Evolutionary conservation across 225 moss, liverwort and hornwort species (phyloP).

Genomic region (Pseudisothecium myosuroides): DNA sequence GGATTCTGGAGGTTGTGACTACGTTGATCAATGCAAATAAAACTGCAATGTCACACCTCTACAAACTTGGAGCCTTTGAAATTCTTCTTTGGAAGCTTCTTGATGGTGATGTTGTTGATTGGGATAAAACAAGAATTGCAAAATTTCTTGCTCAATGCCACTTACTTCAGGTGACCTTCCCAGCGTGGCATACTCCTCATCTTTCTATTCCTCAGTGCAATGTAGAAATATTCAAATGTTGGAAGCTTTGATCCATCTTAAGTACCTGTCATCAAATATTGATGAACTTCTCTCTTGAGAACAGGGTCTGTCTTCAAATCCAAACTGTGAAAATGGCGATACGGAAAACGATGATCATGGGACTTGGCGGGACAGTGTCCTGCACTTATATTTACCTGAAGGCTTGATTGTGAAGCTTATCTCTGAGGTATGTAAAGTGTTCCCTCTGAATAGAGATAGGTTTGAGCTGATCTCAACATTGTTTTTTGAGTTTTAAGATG

Average conservation of each 20-base stretch:
- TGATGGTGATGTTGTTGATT: slow-evolving; percentile 71
- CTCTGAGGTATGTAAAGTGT: slow-evolving; percentile 47
- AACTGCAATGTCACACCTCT: slow-evolving; percentile 87
- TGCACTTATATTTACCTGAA: slow-evolving; percentile 86
- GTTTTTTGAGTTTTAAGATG: neutral
- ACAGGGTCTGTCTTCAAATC: slow-evolving; percentile 53
- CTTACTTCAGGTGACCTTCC: slow-evolving; percentile 63
- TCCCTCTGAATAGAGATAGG: neutral
- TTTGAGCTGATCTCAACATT: neutral
- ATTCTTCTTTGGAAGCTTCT: slow-evolving; percentile 98
- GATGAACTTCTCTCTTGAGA: neutral
- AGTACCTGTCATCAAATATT: neutral
- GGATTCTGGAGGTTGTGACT: slow-evolving; percentile 77
- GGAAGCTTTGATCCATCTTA: neutral
- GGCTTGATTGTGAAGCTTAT: slow-evolving; percentile 90
- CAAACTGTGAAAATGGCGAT: slow-evolving; percentile 27
- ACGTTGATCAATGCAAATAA: slow-evolving; percentile 67
- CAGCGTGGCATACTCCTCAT: neutral
- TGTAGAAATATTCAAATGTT: neutral
- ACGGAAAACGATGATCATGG: slow-evolving; percentile 32
- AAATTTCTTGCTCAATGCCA: slow-evolving; percentile 85
- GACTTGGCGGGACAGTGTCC: slow-evolving; percentile 79
- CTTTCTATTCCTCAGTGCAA: neutral
- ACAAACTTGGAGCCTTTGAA: slow-evolving; percentile 98
- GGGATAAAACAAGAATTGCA: slow-evolving; percentile 69